A percentile compares a stretch with the other conserved stretches of the same genome.
Evolutionary conservation across 129 eudicot species (phyloP).

Genomic region (Flaveria linearis): DNA sequence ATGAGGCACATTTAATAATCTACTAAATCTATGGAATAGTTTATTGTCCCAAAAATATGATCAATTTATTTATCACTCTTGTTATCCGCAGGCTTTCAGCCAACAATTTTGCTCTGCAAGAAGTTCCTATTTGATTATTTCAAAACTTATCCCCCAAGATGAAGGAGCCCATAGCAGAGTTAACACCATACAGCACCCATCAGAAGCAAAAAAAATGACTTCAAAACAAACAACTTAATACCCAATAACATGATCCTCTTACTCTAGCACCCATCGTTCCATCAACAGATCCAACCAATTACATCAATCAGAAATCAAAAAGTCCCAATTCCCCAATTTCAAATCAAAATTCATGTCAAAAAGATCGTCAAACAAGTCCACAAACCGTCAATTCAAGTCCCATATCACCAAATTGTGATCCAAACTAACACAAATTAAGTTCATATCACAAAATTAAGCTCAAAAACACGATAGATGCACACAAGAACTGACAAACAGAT

Average conservation of each 20-base stretch:
- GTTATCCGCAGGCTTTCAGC: too few species aligned
- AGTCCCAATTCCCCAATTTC: background rate
- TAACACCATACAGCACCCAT: background rate
- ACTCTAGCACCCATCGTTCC: too few species aligned
- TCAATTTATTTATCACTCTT: background rate
- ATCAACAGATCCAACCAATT: conserved; percentile 28
- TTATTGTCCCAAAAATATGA: conserved; percentile 5
- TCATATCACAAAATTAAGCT: background rate
- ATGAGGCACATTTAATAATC: background rate
- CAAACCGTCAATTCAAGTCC: conserved; percentile 27
- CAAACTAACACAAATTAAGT: background rate
- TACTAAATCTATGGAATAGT: conserved; percentile 2
- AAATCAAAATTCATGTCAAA: conserved; percentile 9
- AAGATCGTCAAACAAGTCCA: conserved; percentile 6
- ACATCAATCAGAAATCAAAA: background rate
- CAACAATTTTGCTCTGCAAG: conserved; percentile 19
- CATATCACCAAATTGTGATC: conserved; percentile 32
- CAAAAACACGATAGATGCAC: conserved; percentile 11
- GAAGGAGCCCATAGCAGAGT: background rate
- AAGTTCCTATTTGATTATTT: background rate
- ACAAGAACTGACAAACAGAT: conserved; percentile 5
- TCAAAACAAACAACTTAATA: too few species aligned
- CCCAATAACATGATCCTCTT: too few species aligned
- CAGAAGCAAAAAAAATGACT: background rate
- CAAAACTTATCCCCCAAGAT: background rate